Evolutionary conservation across 306 rosid genomes (phyloP).

Genomic region (Malus sylvestris): DNA sequence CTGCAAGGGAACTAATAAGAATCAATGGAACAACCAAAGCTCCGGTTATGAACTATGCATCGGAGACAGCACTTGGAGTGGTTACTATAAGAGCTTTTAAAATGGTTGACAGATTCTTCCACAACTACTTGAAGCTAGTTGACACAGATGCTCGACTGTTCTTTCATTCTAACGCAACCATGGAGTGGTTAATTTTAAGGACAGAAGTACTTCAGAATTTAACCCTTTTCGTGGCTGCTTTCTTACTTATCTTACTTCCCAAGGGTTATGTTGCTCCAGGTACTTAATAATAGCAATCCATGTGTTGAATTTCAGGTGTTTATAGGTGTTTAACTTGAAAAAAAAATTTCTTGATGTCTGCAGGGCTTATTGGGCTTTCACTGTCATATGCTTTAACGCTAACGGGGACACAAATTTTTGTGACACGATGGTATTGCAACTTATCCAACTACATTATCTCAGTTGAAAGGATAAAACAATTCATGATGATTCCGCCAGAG

Average conservation of each 20-base stretch:
- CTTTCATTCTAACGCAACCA: conserved; percentile 55
- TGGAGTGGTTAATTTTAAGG: conserved; percentile 64
- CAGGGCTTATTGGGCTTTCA: conserved; percentile 75
- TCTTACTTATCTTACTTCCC: conserved; percentile 52
- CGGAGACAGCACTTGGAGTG: conserved; percentile 76
- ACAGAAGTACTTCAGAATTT: conserved; percentile 62
- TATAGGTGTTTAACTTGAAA: background rate
- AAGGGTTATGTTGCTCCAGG: conserved; percentile 55
- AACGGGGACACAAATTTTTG: conserved; percentile 32
- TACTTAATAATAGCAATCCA: background rate
- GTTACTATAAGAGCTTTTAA: conserved; percentile 71
- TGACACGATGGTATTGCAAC: conserved; percentile 42
- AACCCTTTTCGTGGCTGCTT: conserved; percentile 57
- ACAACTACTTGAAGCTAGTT: conserved; percentile 46
- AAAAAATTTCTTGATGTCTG: conserved; percentile 7
- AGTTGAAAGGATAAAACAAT: conserved; percentile 77
- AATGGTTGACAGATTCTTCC: conserved; percentile 44
- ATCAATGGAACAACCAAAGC: conserved; percentile 92
- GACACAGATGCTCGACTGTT: conserved; percentile 62
- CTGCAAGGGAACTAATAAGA: conserved; percentile 64
- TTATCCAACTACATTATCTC: conserved; percentile 58
- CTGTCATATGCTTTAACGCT: conserved; percentile 63
- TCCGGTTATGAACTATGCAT: conserved; percentile 66
- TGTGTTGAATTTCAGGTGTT: background rate
- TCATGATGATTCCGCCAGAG: conserved; percentile 55